Evolutionary conservation across 352 stramenopile species (phyloP).

Genomic region (Pythium angustatum): DNA sequence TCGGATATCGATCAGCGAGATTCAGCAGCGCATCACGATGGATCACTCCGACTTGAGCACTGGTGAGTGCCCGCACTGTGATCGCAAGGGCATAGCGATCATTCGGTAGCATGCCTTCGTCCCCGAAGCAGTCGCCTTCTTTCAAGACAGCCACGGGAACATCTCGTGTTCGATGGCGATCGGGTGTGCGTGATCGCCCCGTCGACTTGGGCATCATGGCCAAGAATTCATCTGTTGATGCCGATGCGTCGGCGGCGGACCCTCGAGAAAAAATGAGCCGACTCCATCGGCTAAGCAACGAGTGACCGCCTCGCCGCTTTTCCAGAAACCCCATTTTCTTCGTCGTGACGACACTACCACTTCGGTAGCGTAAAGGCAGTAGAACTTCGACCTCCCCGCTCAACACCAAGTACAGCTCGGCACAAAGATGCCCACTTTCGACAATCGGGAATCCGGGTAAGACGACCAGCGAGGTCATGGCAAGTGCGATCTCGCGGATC

Average conservation of each 20-base stretch:
- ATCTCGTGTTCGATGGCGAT: neutral
- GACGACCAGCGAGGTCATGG: constrained; percentile 52
- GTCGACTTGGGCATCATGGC: neutral
- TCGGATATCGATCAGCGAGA: constrained; percentile 11
- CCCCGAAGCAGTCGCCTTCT: constrained; percentile 56
- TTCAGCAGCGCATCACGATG: constrained; percentile 11
- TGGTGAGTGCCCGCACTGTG: constrained; percentile 14
- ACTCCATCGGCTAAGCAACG: neutral
- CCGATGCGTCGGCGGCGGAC: neutral
- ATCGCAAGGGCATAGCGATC: constrained; percentile 15
- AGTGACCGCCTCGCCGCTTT: neutral
- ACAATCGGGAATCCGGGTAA: constrained; percentile 50
- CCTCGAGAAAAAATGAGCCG: neutral
- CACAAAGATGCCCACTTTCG: constrained; percentile 45
- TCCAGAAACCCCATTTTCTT: neutral
- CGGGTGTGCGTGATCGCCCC: neutral
- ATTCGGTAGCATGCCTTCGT: constrained; percentile 39
- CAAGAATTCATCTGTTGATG: neutral
- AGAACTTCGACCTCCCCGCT: constrained; percentile 57
- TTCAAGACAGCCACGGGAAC: constrained; percentile 48
- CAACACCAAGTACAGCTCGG: constrained; percentile 53
- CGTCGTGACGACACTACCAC: constrained; percentile 1
- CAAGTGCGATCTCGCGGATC: constrained; percentile 19
- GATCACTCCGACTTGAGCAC: constrained; percentile 18
- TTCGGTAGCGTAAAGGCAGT: constrained; percentile 28